phyloP scores from a whole-genome alignment of 2,329 filamentous ascomycete genomes.

The Hysterium pulicare region DNA sequence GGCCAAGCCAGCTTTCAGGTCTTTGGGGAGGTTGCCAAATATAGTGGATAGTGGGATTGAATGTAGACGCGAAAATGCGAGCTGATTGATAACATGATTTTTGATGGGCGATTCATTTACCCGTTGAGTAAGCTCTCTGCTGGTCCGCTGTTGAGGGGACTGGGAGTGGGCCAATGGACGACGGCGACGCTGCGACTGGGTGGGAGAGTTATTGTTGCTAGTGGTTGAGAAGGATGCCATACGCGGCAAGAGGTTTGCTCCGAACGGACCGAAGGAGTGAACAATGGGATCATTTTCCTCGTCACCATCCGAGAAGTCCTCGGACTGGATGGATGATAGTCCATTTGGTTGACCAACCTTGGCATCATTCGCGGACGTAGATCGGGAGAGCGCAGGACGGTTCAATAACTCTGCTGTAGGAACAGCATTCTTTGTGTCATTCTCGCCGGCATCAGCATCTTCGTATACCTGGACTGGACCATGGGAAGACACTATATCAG shows the following conservation, averaged over 20 bases:
- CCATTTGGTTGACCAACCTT: constrained; percentile 20
- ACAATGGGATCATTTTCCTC: constrained; percentile 85
- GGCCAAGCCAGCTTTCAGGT: constrained; percentile 39
- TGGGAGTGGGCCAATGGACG: constrained; percentile 25
- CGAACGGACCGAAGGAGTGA: constrained; percentile 88
- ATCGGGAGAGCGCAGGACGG: constrained; percentile 22
- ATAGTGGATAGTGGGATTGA: constrained; percentile 89
- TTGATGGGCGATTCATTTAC: constrained; percentile 52
- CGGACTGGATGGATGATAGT: constrained; percentile 37
- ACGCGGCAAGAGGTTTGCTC: constrained; percentile 77
- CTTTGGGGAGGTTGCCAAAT: constrained; percentile 75
- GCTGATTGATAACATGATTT: constrained; percentile 92
- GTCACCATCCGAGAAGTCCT: constrained; percentile 69
- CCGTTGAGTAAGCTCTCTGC: constrained; percentile 17
- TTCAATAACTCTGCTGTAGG: constrained; percentile 26
- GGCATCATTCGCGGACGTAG: constrained; percentile 17
- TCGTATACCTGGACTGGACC: constrained; percentile 36
- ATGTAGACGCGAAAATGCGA: constrained; percentile 89
- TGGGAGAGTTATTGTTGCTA: constrained; percentile 53
- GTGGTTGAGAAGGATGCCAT: constrained; percentile 70
- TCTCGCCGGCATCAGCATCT: constrained; percentile 32
- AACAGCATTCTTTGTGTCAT: constrained; percentile 18
- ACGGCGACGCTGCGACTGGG: constrained; percentile 27
- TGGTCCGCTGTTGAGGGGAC: constrained; percentile 27
- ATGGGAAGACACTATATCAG: constrained; percentile 29